Base-by-base conservation (phyloP, 1,284 basidiomycete genomes). In the Xanthoconium separans region DNA sequence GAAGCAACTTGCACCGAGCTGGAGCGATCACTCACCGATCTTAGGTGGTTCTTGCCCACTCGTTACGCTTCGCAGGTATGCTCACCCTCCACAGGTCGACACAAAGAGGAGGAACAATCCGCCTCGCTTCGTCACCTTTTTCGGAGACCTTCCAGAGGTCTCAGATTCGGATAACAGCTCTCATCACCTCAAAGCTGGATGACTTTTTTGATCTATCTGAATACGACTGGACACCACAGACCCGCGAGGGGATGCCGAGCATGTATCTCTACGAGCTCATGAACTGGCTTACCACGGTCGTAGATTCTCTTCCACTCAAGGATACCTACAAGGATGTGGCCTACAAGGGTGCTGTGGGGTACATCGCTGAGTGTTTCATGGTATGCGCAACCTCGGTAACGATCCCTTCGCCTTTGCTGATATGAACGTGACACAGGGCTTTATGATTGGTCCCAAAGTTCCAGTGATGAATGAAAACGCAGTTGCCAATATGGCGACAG, bases 221-320 rank as follows among this genome's bases (percentile, higher is more conserved):
- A 70, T 98, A 98, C 70, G 88, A 97, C 63, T 98, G 94, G 93
- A 89, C 87, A 47, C 90, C 95, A 3, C 69, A 73, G 18, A 65
- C 72, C 20, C 79, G 82, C 43, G 86, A 90, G 63, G 78, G 81
- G 55, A 83, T 83, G 42, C 92, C 94, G 43, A 96, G 93, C 79
- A 86, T 87, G 77, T 98, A 98, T 72, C 80, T 99, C 9, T 90
- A 93, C 66, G 97, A 98, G 70, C 84, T 98, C 66, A 83, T 97
- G 66, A 95, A 95, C 64, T 99, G 96, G 91, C 78, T 99, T 43
- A 93, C 90, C 39, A 97, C 95, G 1, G 93, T 98, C 60, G 94
- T 99, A 60, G 96, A 98, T 70, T 91, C 91, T 30, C 87, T 98
- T 18, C 80, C 91, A 47, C 87, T 97, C 65, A 86, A 92, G 57